Evolutionary conservation across 345 rosid species (phyloP).

Genomic region (Corchorus olitorius): DNA sequence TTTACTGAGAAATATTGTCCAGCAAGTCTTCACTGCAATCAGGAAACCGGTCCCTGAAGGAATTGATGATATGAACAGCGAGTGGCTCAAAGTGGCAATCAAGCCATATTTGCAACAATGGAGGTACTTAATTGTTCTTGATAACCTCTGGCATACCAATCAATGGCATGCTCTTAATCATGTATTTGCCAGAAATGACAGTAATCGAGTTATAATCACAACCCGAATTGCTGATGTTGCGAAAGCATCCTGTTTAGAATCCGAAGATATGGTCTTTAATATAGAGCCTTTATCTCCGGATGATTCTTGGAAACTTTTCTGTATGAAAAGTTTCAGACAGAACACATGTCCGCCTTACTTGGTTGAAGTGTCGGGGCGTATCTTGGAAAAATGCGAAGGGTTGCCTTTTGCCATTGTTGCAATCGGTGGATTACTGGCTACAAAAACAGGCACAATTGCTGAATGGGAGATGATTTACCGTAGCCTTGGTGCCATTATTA

Average conservation of each 20-base stretch:
- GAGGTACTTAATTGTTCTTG: conserved; percentile 40
- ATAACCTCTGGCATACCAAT: conserved; percentile 34
- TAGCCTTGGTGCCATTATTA: not conserved
- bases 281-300: conserved; percentile 31
- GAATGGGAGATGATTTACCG: conserved; percentile 4
- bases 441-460: conserved; percentile 23
- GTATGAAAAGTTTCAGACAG: too few species aligned
- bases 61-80: conserved; percentile 28
- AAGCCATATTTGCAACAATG: conserved; percentile 27
- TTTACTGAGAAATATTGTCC: conserved; percentile 27
- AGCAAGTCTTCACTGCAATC: conserved; percentile 29
- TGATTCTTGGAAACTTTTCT: conserved; percentile 23
- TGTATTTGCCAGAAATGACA: conserved; percentile 25
- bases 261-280: conserved; percentile 27
- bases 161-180: conserved; percentile 41
- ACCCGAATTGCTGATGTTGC: conserved; percentile 36
- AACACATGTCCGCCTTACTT: conserved; percentile 34
- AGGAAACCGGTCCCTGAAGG: conserved; percentile 31
- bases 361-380: conserved; percentile 26
- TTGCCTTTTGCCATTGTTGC: conserved; percentile 52
- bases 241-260: conserved; percentile 27
- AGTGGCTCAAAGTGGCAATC: conserved; percentile 23
- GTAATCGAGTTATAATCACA: conserved; percentile 41
- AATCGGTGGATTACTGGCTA: conserved; percentile 36
- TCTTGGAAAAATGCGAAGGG: conserved; percentile 43